Evolutionary conservation across 1,139 yeast genomes (phyloP).

Genomic region (Pichia sp.): DNA sequence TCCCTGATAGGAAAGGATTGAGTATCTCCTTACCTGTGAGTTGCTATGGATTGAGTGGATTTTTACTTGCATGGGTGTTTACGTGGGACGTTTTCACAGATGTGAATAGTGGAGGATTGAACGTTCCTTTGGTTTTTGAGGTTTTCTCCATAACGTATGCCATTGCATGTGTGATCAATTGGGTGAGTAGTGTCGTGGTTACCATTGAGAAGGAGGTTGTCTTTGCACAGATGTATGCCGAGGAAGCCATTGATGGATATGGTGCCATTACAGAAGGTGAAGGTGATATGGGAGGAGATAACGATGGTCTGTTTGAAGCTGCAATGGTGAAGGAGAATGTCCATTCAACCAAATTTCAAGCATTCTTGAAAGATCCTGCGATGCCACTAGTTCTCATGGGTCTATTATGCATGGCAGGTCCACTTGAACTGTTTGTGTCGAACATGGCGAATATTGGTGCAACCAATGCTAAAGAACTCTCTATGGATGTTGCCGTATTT

Average conservation of each 20-base stretch:
- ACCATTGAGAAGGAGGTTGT: constrained; percentile 52
- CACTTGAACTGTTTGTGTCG: constrained; percentile 80
- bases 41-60: constrained; percentile 75
- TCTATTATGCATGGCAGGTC: constrained; percentile 69
- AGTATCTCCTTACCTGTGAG: constrained; percentile 87
- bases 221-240: constrained; percentile 26
- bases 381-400: constrained; percentile 60
- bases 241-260: constrained; percentile 10
- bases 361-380: constrained; percentile 54
- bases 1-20: constrained; percentile 66
- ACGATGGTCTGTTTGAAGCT: constrained; percentile 18
- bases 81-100: constrained; percentile 35
- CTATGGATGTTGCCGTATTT: constrained; percentile 49
- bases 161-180: constrained; percentile 49
- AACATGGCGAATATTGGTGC: constrained; percentile 62
- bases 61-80: constrained; percentile 53
- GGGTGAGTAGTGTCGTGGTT: constrained; percentile 57
- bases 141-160: constrained; percentile 54
- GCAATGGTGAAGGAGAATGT: too few species aligned
- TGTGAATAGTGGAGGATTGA: constrained; percentile 28
- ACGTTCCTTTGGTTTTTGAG: constrained; percentile 48
- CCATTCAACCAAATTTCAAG: constrained; percentile 42
- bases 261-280: neutral
- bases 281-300: constrained; percentile 3
- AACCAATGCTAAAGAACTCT: constrained; percentile 19